Percentiles rank a stretch among this genome's conserved stretches.
phyloP scores from a whole-genome alignment of 352 stramenopile genomes.

The Globisporangium carolinianum region DNA sequence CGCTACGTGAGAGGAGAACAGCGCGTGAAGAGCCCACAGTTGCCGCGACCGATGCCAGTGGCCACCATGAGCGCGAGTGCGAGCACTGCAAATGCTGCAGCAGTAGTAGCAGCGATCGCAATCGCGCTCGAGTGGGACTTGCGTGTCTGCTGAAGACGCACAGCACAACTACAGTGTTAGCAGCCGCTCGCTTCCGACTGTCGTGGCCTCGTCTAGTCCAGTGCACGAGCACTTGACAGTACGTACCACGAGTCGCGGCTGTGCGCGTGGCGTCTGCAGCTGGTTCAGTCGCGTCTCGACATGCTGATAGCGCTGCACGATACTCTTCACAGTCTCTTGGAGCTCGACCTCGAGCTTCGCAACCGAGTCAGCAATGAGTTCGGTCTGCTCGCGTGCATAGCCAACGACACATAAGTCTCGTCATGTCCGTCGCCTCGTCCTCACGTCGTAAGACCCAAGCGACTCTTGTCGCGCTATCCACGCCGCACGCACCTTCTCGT shows the following conservation, averaged over 20 bases:
- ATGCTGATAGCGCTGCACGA: constrained; percentile 49
- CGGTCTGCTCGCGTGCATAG: constrained; percentile 12
- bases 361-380: constrained; percentile 46
- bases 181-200: background rate
- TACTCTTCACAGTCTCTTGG: constrained; percentile 39
- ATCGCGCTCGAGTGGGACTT: constrained; percentile 15
- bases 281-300: constrained; percentile 57
- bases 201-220: background rate
- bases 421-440: background rate
- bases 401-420: background rate
- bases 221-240: background rate
- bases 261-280: constrained; percentile 36
- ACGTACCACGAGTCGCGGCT: constrained; percentile 36
- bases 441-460: too few relatives aligned
- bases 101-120: constrained; percentile 13
- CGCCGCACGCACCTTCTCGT: constrained; percentile 37
- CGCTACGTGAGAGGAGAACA: constrained; percentile 12
- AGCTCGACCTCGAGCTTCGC: constrained; percentile 62
- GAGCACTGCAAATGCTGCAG: background rate
- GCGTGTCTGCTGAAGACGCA: constrained; percentile 15
- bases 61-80: background rate
- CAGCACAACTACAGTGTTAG: background rate
- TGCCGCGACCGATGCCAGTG: constrained; percentile 1
- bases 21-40: constrained; percentile 5
- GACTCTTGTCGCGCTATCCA: too few relatives aligned